Percentiles rank a stretch among this genome's conserved stretches.
Evolutionary conservation across 257 asterid genomes (phyloP).

Genomic region (Solanum lycopersicoides): DNA sequence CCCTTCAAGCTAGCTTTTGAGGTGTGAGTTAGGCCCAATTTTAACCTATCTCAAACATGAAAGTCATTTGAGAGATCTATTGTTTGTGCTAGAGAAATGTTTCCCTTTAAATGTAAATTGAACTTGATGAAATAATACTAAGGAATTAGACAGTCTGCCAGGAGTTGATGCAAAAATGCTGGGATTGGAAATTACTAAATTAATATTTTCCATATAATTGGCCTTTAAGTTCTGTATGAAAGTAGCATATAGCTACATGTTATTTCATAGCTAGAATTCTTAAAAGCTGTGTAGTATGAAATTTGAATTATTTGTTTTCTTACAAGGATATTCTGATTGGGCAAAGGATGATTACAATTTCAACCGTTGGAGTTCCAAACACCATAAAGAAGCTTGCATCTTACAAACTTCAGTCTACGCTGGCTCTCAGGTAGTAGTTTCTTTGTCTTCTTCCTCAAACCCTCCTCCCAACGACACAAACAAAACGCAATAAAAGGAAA

Average conservation of each 20-base stretch:
- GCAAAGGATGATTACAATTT: constrained; percentile 97
- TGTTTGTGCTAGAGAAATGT: neutral
- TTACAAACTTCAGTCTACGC: constrained; percentile 87
- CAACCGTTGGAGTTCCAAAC: constrained; percentile 96
- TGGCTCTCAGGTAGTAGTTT: constrained; percentile 69
- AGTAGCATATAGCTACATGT: neutral
- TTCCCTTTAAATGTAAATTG: neutral
- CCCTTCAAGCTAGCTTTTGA: neutral
- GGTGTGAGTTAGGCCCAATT: neutral
- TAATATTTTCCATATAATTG: neutral
- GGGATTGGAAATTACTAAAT: neutral
- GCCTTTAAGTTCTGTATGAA: neutral
- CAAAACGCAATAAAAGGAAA: neutral
- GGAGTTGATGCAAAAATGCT: neutral
- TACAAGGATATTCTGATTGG: constrained; percentile 83
- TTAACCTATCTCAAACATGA: neutral
- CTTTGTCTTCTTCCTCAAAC: neutral
- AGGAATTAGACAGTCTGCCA: neutral
- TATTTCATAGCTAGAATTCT: neutral
- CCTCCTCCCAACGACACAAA: neutral
- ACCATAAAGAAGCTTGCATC: constrained; percentile 79
- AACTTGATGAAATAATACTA: neutral
- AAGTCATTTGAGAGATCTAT: neutral
- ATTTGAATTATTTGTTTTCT: constrained; percentile 2
- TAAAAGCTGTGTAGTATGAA: neutral